Evolutionary conservation across 768 basidiomycete species (phyloP).

Genomic region (Rossbeevera mucosa): DNA sequence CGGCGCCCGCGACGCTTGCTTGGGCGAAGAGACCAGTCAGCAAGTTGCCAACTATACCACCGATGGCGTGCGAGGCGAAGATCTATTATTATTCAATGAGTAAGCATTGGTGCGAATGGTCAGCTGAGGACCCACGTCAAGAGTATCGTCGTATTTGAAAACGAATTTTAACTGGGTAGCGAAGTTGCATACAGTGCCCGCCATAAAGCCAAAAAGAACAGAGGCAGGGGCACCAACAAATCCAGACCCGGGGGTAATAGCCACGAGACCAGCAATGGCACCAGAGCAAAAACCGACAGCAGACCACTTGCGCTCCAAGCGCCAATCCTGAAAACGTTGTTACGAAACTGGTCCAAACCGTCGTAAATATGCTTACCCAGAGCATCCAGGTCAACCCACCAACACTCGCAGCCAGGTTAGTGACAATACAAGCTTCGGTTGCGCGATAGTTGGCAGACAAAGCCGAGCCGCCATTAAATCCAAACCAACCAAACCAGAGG

Average conservation of each 20-base stretch:
- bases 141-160: conserved; percentile 69
- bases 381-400: conserved; percentile 92
- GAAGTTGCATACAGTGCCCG: conserved; percentile 84
- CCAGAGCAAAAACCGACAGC: conserved; percentile 96
- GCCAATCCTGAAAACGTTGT: conserved; percentile 59
- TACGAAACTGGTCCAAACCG: background rate
- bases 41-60: conserved; percentile 77
- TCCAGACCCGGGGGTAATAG: conserved; percentile 83
- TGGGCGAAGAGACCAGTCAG: conserved; percentile 90
- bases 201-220: conserved; percentile 80
- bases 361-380: conserved; percentile 45
- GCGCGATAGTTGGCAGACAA: conserved; percentile 87
- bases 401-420: conserved; percentile 87
- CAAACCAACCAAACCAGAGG: conserved; percentile 96
- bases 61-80: conserved; percentile 80
- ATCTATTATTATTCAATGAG: conserved; percentile 45
- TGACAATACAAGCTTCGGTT: conserved; percentile 84
- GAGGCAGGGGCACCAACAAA: conserved; percentile 80
- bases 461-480: conserved; percentile 91
- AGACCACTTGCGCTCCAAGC: conserved; percentile 90
- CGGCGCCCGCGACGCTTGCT: conserved; percentile 69
- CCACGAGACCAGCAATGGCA: conserved; percentile 85
- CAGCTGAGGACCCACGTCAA: conserved; percentile 53
- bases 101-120: background rate
- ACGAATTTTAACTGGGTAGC: conserved; percentile 93